These are phyloP conservation scores for Lagenidium giganteum DNA, from an alignment of 352 stramenopile species.

Conservation along the genomic window DNA sequence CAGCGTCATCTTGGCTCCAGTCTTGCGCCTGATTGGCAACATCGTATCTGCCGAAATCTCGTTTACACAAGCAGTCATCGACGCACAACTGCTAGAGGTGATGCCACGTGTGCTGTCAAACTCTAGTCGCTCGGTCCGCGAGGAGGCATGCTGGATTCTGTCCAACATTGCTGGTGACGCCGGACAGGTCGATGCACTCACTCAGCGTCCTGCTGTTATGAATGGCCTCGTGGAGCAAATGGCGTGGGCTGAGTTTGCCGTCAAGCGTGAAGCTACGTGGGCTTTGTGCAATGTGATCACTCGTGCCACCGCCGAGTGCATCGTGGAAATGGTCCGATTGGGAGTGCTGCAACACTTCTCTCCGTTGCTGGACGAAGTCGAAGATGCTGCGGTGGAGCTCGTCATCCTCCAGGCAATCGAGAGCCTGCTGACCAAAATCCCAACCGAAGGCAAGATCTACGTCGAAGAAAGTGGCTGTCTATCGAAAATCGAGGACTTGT, in stretches of 20 bases:
- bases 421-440: conserved; percentile 62
- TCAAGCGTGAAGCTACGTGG: conserved; percentile 83
- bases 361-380: conserved; percentile 74
- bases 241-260: conserved; percentile 81
- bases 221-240: conserved; percentile 72
- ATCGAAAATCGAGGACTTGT: conserved; percentile 75
- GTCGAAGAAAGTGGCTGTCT: conserved; percentile 80
- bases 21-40: conserved; percentile 75
- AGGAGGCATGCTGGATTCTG: conserved; percentile 86
- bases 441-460: conserved; percentile 45
- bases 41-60: conserved; percentile 77
- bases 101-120: conserved; percentile 81
- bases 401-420: conserved; percentile 81
- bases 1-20: conserved; percentile 74
- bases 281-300: conserved; percentile 86
- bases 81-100: conserved; percentile 72
- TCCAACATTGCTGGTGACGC: conserved; percentile 79
- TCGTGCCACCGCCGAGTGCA: conserved; percentile 46
- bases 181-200: conserved; percentile 72
- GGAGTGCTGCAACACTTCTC: conserved; percentile 70
- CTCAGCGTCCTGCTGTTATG: conserved; percentile 64
- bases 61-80: conserved; percentile 72
- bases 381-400: conserved; percentile 82
- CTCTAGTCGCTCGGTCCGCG: conserved; percentile 69
- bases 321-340: conserved; percentile 63